These are phyloP conservation scores for Kluyveromyces nonfermentans DNA, from an alignment of 805 yeast species.

Conservation along the genomic window DNA sequence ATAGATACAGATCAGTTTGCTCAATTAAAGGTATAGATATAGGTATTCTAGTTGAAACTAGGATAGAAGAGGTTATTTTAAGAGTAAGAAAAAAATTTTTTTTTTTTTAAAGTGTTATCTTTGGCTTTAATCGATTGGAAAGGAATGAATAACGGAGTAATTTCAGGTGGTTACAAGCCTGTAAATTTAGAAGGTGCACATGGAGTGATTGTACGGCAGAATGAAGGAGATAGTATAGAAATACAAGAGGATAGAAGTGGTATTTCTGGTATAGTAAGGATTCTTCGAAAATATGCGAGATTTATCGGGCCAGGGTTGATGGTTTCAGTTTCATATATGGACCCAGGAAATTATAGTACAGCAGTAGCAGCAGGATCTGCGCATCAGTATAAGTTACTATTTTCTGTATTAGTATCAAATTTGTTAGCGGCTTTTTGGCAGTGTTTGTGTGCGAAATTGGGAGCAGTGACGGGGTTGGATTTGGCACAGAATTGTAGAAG, in stretches of 20 bases:
- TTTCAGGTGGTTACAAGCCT: not conserved
- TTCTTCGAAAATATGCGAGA: constrained; percentile 40
- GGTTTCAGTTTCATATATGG: constrained; percentile 95
- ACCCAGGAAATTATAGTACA: constrained; percentile 94
- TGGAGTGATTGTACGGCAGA: not conserved
- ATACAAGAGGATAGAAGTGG: not conserved
- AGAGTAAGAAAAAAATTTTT: too few species aligned
- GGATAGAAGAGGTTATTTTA: not conserved
- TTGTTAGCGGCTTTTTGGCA: constrained; percentile 83
- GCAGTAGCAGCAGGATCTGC: constrained; percentile 93
- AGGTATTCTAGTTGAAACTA: not conserved
- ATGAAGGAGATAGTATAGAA: not conserved
- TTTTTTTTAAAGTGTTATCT: not conserved
- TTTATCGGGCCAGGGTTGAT: constrained; percentile 93
- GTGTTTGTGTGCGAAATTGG: constrained; percentile 74
- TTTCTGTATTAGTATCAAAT: constrained; percentile 71
- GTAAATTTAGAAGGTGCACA: not conserved
- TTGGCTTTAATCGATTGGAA: not conserved
- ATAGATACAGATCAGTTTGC: too few species aligned
- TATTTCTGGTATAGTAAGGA: not conserved
- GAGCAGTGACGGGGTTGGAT: constrained; percentile 90
- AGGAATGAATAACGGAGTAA: not conserved
- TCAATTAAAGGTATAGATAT: too few species aligned
- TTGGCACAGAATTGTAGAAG: constrained; percentile 79
- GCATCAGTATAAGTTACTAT: constrained; percentile 67